Percentiles rank a stretch among this genome's conserved stretches.
phyloP scores from a whole-genome alignment of 495 filamentous ascomycete genomes.

The Tuber borchii region DNA sequence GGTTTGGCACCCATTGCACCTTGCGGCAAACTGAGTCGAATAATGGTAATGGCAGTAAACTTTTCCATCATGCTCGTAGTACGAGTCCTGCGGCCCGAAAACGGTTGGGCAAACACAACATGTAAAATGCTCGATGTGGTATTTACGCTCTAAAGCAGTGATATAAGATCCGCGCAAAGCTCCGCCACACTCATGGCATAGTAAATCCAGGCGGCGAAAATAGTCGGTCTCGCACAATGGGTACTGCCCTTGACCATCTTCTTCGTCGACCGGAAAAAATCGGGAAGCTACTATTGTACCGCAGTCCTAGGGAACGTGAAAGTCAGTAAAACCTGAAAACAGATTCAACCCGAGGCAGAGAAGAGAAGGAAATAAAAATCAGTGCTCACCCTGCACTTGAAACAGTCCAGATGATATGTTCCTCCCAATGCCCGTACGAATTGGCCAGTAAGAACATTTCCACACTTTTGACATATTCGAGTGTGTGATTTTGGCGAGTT shows the following conservation, averaged over 20 bases:
- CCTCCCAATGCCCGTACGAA: constrained; percentile 89
- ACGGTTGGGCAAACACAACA: constrained; percentile 96
- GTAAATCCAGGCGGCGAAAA: constrained; percentile 81
- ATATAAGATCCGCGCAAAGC: constrained; percentile 97
- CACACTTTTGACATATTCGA: constrained; percentile 81
- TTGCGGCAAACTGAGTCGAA: constrained; percentile 92
- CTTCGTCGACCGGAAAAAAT: constrained; percentile 94
- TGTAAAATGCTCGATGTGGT: constrained; percentile 98
- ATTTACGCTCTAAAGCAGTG: constrained; percentile 93
- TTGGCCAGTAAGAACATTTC: constrained; percentile 77
- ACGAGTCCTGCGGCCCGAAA: constrained; percentile 95
- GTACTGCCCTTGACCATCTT: constrained; percentile 76
- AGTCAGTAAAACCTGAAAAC: constrained; percentile 6
- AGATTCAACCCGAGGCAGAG: constrained; percentile 17
- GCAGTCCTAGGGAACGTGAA: constrained; percentile 63
- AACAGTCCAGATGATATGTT: constrained; percentile 96
- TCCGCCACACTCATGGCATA: constrained; percentile 87
- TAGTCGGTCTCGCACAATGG: constrained; percentile 98
- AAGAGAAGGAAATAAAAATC: constrained; percentile 10
- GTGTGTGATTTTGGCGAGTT: constrained; percentile 34
- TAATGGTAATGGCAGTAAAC: constrained; percentile 99
- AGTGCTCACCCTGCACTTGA: constrained; percentile 80
- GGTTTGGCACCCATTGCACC: constrained; percentile 92
- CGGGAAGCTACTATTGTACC: constrained; percentile 94
- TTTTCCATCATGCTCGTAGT: constrained; percentile 94